A percentile compares a stretch with the other conserved stretches of the same genome.
Conservation (phyloP, 306 rosid genomes). For the Quercus wislizeni region DNA sequence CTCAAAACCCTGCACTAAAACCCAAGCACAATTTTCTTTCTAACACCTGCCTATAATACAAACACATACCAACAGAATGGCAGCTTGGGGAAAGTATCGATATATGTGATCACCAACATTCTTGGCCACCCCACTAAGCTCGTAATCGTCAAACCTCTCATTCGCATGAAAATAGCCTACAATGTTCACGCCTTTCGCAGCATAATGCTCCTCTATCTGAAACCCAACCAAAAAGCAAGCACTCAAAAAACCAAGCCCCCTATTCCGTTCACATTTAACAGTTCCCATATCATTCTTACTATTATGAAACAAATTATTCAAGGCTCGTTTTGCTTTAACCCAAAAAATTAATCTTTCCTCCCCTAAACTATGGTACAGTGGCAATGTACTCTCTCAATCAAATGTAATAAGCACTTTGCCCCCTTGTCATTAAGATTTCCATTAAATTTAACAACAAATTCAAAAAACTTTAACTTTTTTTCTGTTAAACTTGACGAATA, state of each 20-base stretch:
- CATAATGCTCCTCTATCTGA: constrained; percentile 84
- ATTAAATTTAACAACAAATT: no score
- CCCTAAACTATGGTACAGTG: no score
- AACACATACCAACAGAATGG: constrained; percentile 69
- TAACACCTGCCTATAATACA: background rate
- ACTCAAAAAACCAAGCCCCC: background rate
- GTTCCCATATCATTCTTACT: background rate
- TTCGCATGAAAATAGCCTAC: constrained; percentile 95
- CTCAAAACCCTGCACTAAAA: background rate
- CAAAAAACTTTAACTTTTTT: no score
- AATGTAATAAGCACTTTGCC: no score
- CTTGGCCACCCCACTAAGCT: constrained; percentile 75
- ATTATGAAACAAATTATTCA: background rate
- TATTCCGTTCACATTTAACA: background rate
- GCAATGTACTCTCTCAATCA: no score
- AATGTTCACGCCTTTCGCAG: constrained; percentile 64
- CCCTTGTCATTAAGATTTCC: no score
- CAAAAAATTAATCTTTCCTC: background rate
- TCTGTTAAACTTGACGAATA: no score
- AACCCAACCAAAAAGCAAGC: constrained; percentile 15
- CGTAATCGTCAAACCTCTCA: constrained; percentile 86
- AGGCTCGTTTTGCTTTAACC: background rate
- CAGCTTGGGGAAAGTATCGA: constrained; percentile 86
- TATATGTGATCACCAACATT: constrained; percentile 83
- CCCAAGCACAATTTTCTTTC: background rate